Evolutionary conservation across 2,329 filamentous ascomycete species (phyloP), one percentile per base, ranked within the genome.

Genomic region (Pseudogymnoascus sp.): DNA sequence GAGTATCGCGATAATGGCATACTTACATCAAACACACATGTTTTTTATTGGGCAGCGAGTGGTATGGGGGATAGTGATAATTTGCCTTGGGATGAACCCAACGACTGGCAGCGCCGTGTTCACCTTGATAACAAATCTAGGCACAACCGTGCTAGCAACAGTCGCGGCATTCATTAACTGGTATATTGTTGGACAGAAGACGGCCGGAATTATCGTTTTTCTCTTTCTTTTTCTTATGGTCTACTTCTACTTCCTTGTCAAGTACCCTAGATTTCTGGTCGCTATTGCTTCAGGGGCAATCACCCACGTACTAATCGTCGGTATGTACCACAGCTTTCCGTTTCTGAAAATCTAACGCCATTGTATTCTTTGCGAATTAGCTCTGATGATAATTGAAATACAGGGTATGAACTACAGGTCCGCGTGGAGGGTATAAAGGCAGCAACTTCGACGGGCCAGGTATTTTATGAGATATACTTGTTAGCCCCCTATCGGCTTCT

Each of bases 41-140:
- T 91, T 90, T 70, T 91, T 90, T 70, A 79, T 84, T 3, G 76
- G 83, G 59, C 85, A 92, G 69, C 79, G 89, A 7, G 76, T 90
- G 1, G 82, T 91, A 5, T 92, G 89, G 89, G 85, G 87, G 1
- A 82, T 90, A 78, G 88, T 91, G 67, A 90, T 91, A 62, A 64
- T 66, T 37, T 64, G 61, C 6, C 65, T 69, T 12, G 66, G 66
- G 7, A 69, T 69, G 68, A 66, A 34, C n/a, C 64, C 64, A 1
- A 84, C 83, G 0, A 83, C 87, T 0, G 89, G 88, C 0, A 84
- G 88, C 66, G 86, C 84, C 23, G 79, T 90, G 14, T 88, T 88
- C 66, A 85, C 84, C 44, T 90, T 91, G 70, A 69, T 87, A 3
- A 81, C 87, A n/a, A 80, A 87, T 25, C 79, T 89, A 3, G 71